phyloP scores from a whole-genome alignment of 2,329 filamentous ascomycete genomes.

The Catunica adiposa region DNA sequence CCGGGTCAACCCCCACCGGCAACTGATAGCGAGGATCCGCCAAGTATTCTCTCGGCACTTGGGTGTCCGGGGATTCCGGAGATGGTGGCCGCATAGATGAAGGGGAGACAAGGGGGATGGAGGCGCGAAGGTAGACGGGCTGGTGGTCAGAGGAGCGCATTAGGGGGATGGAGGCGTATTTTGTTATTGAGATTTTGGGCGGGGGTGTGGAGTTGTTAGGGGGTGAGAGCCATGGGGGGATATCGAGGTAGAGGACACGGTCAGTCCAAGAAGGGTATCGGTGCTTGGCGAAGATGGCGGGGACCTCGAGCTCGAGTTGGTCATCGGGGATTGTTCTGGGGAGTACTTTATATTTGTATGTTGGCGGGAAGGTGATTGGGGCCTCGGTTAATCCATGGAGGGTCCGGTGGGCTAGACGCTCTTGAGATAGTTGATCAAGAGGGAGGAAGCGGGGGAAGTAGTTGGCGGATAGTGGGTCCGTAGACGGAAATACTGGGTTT shows the following conservation, averaged over 20 bases:
- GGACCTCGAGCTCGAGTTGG: constrained; percentile 23
- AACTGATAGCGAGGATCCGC: constrained; percentile 29
- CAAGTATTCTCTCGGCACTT: constrained; percentile 12
- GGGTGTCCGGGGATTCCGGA: constrained; percentile 16
- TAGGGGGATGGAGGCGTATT: constrained; percentile 63
- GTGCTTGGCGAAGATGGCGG: constrained; percentile 62
- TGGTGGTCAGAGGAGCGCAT: constrained; percentile 78
- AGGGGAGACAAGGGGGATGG: constrained; percentile 42
- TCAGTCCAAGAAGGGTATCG: constrained; percentile 92
- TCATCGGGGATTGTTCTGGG: constrained; percentile 19
- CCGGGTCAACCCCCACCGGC: constrained; percentile 36
- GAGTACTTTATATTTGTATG: constrained; percentile 67
- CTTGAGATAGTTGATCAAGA: constrained; percentile 63
- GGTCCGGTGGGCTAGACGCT: constrained; percentile 51
- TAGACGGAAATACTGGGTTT: constrained; percentile 46
- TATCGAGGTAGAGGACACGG: constrained; percentile 62
- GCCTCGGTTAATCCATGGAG: constrained; percentile 66
- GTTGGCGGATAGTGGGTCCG: constrained; percentile 34
- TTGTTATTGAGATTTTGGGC: constrained; percentile 30
- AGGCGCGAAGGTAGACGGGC: constrained; percentile 56
- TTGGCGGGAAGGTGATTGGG: constrained; percentile 65
- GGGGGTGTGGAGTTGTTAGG: constrained; percentile 20
- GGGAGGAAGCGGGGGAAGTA: constrained; percentile 53
- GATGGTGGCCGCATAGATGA: neutral
- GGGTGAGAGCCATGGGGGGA: constrained; percentile 34